A percentile compares a stretch with the other conserved stretches of the same genome.
phyloP scores from a whole-genome alignment of 495 filamentous ascomycete genomes.

The Staphylotrichum longicolle region DNA sequence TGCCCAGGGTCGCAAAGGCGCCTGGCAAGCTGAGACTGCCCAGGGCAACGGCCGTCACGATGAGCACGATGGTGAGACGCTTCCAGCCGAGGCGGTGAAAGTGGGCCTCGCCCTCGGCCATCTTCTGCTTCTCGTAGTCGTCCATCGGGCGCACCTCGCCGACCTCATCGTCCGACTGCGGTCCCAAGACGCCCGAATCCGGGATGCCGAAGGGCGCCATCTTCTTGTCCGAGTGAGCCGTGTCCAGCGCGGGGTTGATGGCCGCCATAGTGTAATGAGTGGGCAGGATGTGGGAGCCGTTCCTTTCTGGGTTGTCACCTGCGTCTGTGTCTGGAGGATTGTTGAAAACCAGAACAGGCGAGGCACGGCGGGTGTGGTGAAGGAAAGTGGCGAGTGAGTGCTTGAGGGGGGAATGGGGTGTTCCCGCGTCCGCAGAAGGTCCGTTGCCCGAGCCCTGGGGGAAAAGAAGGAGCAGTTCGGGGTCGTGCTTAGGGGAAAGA shows the following conservation, averaged over 20 bases:
- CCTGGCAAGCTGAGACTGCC: slow-evolving; percentile 64
- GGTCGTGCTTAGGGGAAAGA: background rate
- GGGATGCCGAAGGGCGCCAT: background rate
- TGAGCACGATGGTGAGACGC: slow-evolving; percentile 57
- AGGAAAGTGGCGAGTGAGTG: background rate
- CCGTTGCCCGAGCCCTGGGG: slow-evolving; percentile 1
- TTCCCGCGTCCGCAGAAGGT: slow-evolving; percentile 13
- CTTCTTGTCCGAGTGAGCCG: background rate
- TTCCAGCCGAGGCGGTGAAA: slow-evolving; percentile 51
- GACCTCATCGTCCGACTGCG: slow-evolving; percentile 22
- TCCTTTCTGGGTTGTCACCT: background rate
- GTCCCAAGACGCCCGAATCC: slow-evolving; percentile 4
- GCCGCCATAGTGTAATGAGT: slow-evolving; percentile 9
- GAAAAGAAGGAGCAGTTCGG: background rate
- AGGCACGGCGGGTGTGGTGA: slow-evolving; percentile 3
- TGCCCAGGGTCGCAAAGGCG: slow-evolving; percentile 62
- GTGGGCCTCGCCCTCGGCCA: slow-evolving; percentile 37
- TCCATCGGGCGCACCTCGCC: slow-evolving; percentile 29
- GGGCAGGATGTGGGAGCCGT: background rate
- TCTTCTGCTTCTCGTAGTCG: slow-evolving; percentile 42
- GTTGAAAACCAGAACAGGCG: slow-evolving; percentile 14
- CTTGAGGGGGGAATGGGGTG: slow-evolving; percentile 2
- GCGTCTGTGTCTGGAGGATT: background rate
- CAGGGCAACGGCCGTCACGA: slow-evolving; percentile 73
- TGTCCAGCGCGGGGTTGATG: slow-evolving; percentile 9